Percentiles rank a stretch among this genome's conserved stretches.
These are phyloP conservation scores for Leptodontidium sp. DNA, from an alignment of 2,329 filamentous ascomycete genomes.

Conservation along the genomic window DNA sequence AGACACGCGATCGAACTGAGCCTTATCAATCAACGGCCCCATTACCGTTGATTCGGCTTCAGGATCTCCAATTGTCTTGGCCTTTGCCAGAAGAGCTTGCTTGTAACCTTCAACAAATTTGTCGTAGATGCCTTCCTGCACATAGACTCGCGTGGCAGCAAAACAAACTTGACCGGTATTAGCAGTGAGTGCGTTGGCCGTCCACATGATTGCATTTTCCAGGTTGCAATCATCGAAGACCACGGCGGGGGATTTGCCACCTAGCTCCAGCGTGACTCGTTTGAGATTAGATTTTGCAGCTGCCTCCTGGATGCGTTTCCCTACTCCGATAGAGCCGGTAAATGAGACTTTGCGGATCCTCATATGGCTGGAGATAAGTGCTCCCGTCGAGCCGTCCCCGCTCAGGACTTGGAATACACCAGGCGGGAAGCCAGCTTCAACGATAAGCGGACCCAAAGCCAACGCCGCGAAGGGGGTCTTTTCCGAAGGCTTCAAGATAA, in stretches of 20 bases:
- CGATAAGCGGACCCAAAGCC: slow-evolving; percentile 51
- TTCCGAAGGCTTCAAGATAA: slow-evolving; percentile 70
- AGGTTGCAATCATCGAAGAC: slow-evolving; percentile 55
- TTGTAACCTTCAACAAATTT: slow-evolving; percentile 64
- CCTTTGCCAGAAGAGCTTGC: slow-evolving; percentile 64
- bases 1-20: slow-evolving; percentile 37
- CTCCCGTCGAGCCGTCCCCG: slow-evolving; percentile 51
- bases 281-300: slow-evolving; percentile 52
- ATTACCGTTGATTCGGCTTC: slow-evolving; percentile 65
- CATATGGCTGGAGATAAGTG: slow-evolving; percentile 50
- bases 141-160: slow-evolving; percentile 75
- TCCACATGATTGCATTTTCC: slow-evolving; percentile 56
- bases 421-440: slow-evolving; percentile 46
- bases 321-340: slow-evolving; percentile 51
- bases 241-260: slow-evolving; percentile 54
- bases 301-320: slow-evolving; percentile 51
- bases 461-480: slow-evolving; percentile 64
- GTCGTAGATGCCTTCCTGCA: slow-evolving; percentile 66
- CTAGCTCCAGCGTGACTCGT: slow-evolving; percentile 53
- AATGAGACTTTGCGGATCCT: slow-evolving; percentile 51
- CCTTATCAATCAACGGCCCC: slow-evolving; percentile 61
- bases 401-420: slow-evolving; percentile 52
- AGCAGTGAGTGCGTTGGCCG: slow-evolving; percentile 62
- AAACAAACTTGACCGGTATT: slow-evolving; percentile 81
- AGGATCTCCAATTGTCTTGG: slow-evolving; percentile 67